A percentile compares a stretch with the other conserved stretches of the same genome.
Conservation (phyloP, 176 grass and related monocot genomes). For the Triticum turgidum region DNA sequence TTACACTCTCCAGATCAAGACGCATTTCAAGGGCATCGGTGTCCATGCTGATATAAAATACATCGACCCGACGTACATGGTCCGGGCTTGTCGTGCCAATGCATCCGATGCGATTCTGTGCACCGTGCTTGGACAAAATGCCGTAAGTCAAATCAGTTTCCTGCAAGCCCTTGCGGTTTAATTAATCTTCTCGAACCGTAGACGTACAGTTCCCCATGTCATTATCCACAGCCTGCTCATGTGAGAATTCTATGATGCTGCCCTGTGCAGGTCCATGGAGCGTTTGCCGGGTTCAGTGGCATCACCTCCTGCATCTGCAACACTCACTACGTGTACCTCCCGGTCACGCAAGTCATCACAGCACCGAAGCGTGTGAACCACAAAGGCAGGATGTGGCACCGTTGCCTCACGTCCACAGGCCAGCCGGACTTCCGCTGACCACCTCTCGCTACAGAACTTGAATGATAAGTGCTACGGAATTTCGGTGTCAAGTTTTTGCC, state of each 20-base stretch:
- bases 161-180: background rate
- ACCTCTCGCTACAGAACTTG: background rate
- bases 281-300: constrained; percentile 79
- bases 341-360: constrained; percentile 64
- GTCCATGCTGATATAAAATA: constrained; percentile 73
- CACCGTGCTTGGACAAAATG: constrained; percentile 84
- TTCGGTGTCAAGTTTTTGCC: background rate
- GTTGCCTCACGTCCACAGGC: constrained; percentile 75
- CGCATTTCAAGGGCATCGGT: constrained; percentile 61
- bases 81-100: constrained; percentile 70
- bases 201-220: background rate
- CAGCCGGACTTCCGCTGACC: constrained; percentile 61
- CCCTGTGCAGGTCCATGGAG: constrained; percentile 60
- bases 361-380: constrained; percentile 54
- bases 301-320: constrained; percentile 78
- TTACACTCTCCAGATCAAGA: constrained; percentile 58
- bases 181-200: background rate
- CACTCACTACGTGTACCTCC: constrained; percentile 61
- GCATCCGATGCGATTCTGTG: constrained; percentile 80
- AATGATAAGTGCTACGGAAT: background rate
- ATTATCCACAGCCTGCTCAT: background rate
- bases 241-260: background rate
- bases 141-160: constrained; percentile 39
- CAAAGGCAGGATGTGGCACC: constrained; percentile 82
- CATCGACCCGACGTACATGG: constrained; percentile 85